Evolutionary conservation across 306 rosid species (phyloP).

Genomic region (Gynostemma pentaphyllum): DNA sequence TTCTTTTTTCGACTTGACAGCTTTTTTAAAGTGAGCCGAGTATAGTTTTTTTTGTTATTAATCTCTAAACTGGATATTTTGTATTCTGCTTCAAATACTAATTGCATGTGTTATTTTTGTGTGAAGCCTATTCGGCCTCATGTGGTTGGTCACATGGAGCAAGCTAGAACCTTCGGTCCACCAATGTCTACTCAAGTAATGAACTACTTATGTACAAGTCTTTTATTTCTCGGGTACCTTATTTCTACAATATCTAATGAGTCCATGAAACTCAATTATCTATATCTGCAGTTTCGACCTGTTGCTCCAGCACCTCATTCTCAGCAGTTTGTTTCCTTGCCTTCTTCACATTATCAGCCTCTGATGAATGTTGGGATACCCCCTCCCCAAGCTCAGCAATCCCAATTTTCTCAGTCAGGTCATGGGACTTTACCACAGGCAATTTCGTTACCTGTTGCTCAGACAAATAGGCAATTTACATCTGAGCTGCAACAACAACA

Average conservation of each 20-base stretch:
- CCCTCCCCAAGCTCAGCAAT: conserved; percentile 49
- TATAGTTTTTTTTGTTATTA: neutral
- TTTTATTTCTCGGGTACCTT: neutral
- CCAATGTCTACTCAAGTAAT: conserved; percentile 71
- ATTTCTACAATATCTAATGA: neutral
- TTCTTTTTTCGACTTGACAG: neutral
- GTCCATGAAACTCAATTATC: neutral
- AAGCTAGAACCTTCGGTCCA: conserved; percentile 47
- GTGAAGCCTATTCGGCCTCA: conserved; percentile 71
- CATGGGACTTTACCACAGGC: conserved; percentile 46
- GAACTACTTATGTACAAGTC: conserved; percentile 5
- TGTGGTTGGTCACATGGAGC: conserved; percentile 54
- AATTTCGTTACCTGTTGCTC: conserved; percentile 46
- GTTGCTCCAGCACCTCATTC: conserved; percentile 51
- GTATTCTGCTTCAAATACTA: neutral
- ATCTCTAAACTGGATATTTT: neutral
- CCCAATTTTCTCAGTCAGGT: conserved; percentile 49
- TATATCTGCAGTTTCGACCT: conserved; percentile 54
- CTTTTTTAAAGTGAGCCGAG: neutral
- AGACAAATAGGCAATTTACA: conserved; percentile 42
- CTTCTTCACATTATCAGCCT: conserved; percentile 66
- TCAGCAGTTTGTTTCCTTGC: conserved; percentile 57
- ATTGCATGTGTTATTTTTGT: conserved; percentile 6
- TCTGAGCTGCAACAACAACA: conserved; percentile 47
- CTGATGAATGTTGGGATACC: conserved; percentile 60